A percentile compares a stretch with the other conserved stretches of the same genome.
phyloP scores from a whole-genome alignment of 2,329 filamentous ascomycete genomes.

The Trichoderma atrobrunneum region DNA sequence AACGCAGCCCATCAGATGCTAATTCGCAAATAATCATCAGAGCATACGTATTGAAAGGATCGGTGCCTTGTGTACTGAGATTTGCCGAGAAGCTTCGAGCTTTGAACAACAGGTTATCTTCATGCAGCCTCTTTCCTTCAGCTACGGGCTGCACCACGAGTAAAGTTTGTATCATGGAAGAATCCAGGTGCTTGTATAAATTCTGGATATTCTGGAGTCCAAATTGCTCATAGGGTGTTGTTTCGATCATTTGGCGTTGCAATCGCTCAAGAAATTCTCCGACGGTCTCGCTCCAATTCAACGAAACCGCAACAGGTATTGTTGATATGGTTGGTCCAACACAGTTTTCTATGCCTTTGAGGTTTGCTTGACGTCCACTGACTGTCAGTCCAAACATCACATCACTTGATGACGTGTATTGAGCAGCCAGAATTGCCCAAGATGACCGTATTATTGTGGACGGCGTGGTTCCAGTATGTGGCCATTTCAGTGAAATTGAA shows the following conservation, averaged over 20 bases:
- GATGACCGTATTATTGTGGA: constrained; percentile 5
- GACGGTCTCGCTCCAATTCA: constrained; percentile 12
- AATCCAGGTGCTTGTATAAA: background rate
- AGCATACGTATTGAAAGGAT: constrained; percentile 14
- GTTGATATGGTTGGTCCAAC: constrained; percentile 22
- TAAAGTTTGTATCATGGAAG: constrained; percentile 1
- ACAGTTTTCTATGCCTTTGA: constrained; percentile 19
- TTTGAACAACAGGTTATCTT: constrained; percentile 6
- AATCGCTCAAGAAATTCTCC: constrained; percentile 19
- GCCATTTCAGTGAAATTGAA: background rate
- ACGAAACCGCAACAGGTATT: constrained; percentile 18
- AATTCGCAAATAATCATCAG: constrained; percentile 14
- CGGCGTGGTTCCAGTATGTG: background rate
- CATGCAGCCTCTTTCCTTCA: constrained; percentile 9
- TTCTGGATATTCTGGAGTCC: constrained; percentile 30
- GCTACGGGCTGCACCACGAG: constrained; percentile 11
- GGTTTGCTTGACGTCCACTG: constrained; percentile 18
- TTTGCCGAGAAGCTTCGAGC: constrained; percentile 9
- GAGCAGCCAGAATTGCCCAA: constrained; percentile 4
- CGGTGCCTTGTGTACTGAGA: constrained; percentile 10
- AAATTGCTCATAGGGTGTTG: constrained; percentile 26
- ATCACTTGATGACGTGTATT: constrained; percentile 4
- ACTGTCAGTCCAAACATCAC: constrained; percentile 11
- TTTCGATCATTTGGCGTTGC: constrained; percentile 26
- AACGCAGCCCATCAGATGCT: background rate